Conservation (phyloP, 2,329 filamentous ascomycete species). For the Emergomyces pasteurianus region DNA sequence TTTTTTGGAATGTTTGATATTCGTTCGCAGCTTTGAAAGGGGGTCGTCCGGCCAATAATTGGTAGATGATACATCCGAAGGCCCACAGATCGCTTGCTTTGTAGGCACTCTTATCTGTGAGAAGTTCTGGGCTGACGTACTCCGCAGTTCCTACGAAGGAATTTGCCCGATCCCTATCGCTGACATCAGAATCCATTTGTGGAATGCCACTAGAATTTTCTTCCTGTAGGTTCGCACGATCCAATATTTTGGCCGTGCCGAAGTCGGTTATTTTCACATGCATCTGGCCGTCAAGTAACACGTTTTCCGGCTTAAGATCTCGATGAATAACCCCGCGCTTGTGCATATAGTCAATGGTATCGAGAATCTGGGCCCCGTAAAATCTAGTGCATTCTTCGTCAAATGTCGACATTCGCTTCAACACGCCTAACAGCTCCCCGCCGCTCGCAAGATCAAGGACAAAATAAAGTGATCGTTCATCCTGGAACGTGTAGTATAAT, state of each 20-base stretch:
- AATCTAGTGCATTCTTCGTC: conserved; percentile 90
- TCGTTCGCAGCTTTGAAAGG: conserved; percentile 95
- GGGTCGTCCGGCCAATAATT: conserved; percentile 85
- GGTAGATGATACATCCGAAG: conserved; percentile 96
- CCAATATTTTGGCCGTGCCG: conserved; percentile 89
- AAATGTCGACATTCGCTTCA: conserved; percentile 91
- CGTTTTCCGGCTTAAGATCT: conserved; percentile 93
- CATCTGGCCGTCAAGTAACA: conserved; percentile 88
- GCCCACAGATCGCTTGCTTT: conserved; percentile 98
- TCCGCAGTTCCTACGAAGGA: conserved; percentile 97
- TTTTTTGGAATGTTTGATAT: conserved; percentile 97
- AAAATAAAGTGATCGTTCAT: conserved; percentile 91
- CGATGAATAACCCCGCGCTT: conserved; percentile 89
- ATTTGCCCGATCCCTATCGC: conserved; percentile 62
- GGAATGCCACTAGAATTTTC: conserved; percentile 35
- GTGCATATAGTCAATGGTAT: conserved; percentile 97
- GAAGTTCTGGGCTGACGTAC: conserved; percentile 93
- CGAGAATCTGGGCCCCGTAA: conserved; percentile 90
- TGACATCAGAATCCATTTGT: conserved; percentile 39
- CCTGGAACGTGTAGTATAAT: conserved; percentile 97
- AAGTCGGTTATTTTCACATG: conserved; percentile 99
- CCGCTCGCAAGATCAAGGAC: conserved; percentile 87
- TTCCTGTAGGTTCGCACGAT: conserved; percentile 38
- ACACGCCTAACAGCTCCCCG: conserved; percentile 78
- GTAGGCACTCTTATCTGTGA: conserved; percentile 92